Conservation (phyloP, 179 eudicot species). For the Beta corolliflora region DNA sequence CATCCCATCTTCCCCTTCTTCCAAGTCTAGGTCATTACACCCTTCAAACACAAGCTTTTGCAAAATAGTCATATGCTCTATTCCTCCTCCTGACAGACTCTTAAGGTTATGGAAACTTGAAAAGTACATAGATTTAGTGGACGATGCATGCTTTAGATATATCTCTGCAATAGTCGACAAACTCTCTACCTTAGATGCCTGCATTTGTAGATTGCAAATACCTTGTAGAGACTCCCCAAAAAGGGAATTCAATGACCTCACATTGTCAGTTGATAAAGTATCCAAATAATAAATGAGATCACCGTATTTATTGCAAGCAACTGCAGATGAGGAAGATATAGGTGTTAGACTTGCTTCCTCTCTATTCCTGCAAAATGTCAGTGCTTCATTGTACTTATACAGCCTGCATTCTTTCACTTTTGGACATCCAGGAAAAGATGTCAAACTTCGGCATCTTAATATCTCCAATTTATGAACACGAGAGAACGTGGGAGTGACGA, state of each 20-base stretch:
- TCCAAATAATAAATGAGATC: background rate
- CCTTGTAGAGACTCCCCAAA: slow-evolving; percentile 5
- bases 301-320: background rate
- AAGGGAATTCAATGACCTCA: background rate
- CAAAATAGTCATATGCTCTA: background rate
- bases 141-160: background rate
- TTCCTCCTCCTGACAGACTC: slow-evolving; percentile 7
- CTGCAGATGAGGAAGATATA: background rate
- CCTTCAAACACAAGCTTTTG: background rate
- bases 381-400: background rate
- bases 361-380: background rate
- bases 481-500: background rate
- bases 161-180: background rate
- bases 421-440: slow-evolving; percentile 12
- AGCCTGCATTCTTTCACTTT: background rate
- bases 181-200: background rate
- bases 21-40: background rate
- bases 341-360: background rate
- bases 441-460: slow-evolving; percentile 1
- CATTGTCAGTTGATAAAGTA: background rate
- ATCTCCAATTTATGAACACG: background rate
- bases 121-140: background rate
- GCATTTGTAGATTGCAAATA: background rate
- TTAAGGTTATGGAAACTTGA: background rate
- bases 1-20: background rate